Percentiles rank a stretch among this genome's conserved stretches.
Evolutionary conservation across 129 eudicot species (phyloP).

Genomic region (carrot (Daucus carota)): DNA sequence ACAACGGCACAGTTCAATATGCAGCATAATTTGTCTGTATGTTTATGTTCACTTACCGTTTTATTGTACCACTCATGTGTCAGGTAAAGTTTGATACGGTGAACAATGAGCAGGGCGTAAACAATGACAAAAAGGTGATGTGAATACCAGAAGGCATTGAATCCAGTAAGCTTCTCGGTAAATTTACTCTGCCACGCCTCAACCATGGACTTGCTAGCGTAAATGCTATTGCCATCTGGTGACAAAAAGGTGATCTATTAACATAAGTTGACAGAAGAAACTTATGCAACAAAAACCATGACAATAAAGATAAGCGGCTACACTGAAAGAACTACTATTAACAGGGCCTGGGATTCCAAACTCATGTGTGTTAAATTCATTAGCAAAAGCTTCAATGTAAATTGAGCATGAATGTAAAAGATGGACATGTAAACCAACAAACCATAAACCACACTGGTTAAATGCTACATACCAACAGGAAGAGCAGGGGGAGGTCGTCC

Average conservation of each 20-base stretch:
- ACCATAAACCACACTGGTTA: background rate
- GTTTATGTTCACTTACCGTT: constrained; percentile 49
- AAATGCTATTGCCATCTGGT: constrained; percentile 89
- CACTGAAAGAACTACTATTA: background rate
- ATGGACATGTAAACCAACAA: background rate
- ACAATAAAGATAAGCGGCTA: background rate
- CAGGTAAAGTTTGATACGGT: constrained; percentile 69
- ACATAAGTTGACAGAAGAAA: background rate
- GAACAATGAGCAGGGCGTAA: constrained; percentile 57
- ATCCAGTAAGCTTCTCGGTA: constrained; percentile 78
- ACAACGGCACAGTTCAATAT: constrained; percentile 74
- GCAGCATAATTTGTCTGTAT: background rate
- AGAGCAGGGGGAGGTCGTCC: constrained; percentile 76
- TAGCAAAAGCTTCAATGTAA: background rate
- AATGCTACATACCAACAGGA: constrained; percentile 42
- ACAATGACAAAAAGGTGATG: constrained; percentile 83
- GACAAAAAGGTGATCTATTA: too few species aligned
- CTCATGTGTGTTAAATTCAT: background rate
- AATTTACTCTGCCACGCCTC: constrained; percentile 39
- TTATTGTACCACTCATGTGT: constrained; percentile 54
- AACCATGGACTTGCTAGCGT: constrained; percentile 69
- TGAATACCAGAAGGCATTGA: constrained; percentile 89
- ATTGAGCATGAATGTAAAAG: background rate
- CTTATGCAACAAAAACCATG: background rate
- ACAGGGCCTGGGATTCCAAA: background rate